These are phyloP conservation scores for Spirogloea muscicola DNA, from an alignment of 139 green algal genomes.

Conservation along the genomic window DNA sequence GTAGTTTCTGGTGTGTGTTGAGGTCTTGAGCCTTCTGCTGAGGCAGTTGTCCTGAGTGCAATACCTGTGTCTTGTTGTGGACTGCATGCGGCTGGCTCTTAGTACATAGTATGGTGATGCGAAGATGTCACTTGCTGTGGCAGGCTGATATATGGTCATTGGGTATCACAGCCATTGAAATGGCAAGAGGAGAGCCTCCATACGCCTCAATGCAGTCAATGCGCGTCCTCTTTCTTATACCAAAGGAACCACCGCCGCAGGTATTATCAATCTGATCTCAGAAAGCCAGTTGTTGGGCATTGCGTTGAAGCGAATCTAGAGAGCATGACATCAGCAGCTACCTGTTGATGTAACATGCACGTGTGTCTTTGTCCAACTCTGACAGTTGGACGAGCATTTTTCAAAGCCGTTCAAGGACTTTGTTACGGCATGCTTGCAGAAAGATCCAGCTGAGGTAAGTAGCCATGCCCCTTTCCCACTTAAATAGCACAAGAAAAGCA, in stretches of 20 bases:
- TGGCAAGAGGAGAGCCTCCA: slow-evolving; percentile 81
- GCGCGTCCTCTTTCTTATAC: slow-evolving; percentile 92
- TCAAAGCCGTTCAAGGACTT: slow-evolving; percentile 82
- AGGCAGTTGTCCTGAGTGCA: too few relatives aligned
- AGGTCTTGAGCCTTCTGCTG: too few relatives aligned
- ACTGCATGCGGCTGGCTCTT: too few relatives aligned
- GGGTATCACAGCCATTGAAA: slow-evolving; percentile 95
- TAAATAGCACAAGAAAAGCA: not conserved
- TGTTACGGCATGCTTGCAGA: slow-evolving; percentile 73
- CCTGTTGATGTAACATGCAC: not conserved
- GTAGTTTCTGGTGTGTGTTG: not conserved
- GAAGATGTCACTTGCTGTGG: too few relatives aligned
- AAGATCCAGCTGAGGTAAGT: slow-evolving; percentile 48
- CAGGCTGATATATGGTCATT: slow-evolving; percentile 90
- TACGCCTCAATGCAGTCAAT: slow-evolving; percentile 83
- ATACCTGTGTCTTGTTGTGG: too few relatives aligned
- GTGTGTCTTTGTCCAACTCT: not conserved
- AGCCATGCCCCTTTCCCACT: not conserved
- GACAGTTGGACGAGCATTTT: slow-evolving; percentile 53
- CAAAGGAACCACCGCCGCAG: slow-evolving; percentile 73
- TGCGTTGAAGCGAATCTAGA: too few relatives aligned
- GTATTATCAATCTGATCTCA: too few relatives aligned
- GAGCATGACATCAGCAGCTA: not conserved
- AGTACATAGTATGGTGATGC: too few relatives aligned
- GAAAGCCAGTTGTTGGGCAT: too few relatives aligned